Base-by-base conservation (phyloP, 306 rosid genomes). In the Prunus armeniaca region DNA sequence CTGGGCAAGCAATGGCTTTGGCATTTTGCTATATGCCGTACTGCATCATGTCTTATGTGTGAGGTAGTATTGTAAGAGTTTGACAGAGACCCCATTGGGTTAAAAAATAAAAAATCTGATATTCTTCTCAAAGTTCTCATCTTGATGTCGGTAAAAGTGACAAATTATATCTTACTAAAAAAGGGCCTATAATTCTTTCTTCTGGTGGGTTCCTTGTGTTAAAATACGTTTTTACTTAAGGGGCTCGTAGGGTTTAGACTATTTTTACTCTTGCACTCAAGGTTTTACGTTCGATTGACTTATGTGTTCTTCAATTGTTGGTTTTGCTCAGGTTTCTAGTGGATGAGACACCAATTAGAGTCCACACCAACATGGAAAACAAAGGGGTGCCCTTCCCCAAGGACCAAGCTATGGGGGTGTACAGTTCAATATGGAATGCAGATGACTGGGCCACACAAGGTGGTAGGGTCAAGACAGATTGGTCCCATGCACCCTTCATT, bases 401-500 rank as follows among this genome's bases (percentile, higher is more conserved):
- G 30, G 97, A 96, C 81, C 99, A 96, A 66, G 79, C 98, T 2
- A 96, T 96, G 98, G 97, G 99, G 0, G 92, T 96, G 1, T 92
- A 90, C 81, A 92, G 99, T 69, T 96, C 99, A 0, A 89, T 96
- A 25, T 96, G 98, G 99, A 96, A 92, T 18, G 99, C 97, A 0
- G 99, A 96, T 17, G 98, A 96, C 62, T 96, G 98, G 99, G 99
- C 98, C n/a, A 96, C 99, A 0, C 98, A 96, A n/a, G 99, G 99
- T 2, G 99, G 99, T 13, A 79, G 93, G 5, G 89, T 96, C 47
- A 96, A 96, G 83, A 96, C 98, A 4, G 98, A 96, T 72, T 95
- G 99, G 99, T 85, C 90, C 70, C 97, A 92, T 28, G 93, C 96
- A 9, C 99, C 99, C 0, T 96, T 96, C 78, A 9, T 89, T 4